Evolutionary conservation across 1,284 basidiomycete genomes (phyloP).

Genomic region (Naganishia liquefaciens): DNA sequence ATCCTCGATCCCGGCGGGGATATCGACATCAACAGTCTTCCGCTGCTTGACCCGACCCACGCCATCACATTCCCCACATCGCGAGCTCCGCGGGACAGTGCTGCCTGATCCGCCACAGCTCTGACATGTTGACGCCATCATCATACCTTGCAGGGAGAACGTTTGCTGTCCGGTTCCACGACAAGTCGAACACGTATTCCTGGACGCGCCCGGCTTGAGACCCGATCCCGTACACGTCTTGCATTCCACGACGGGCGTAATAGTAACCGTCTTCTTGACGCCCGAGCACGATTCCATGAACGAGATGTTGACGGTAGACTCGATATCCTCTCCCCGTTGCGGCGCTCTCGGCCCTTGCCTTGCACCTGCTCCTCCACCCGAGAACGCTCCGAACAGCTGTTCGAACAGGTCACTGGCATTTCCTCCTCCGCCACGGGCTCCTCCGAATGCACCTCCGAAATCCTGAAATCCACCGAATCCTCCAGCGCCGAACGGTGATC

Average conservation of each 20-base stretch:
- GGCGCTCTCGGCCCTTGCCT: slow-evolving; percentile 57
- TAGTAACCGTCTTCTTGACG: slow-evolving; percentile 71
- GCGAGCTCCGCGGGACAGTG: slow-evolving; percentile 72
- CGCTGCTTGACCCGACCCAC: slow-evolving; percentile 82
- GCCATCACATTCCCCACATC: slow-evolving; percentile 81
- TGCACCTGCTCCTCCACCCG: slow-evolving; percentile 45
- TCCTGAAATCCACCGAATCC: slow-evolving; percentile 69
- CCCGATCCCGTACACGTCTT: slow-evolving; percentile 81
- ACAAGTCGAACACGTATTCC: slow-evolving; percentile 77
- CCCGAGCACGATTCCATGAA: slow-evolving; percentile 96
- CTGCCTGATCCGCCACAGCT: slow-evolving; percentile 82
- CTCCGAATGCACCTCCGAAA: slow-evolving; percentile 68
- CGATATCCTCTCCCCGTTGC: slow-evolving; percentile 77
- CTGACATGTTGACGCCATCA: slow-evolving; percentile 91
- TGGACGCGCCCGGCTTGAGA: slow-evolving; percentile 81
- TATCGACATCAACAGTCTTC: slow-evolving; percentile 77
- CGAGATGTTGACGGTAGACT: slow-evolving; percentile 71
- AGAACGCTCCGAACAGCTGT: slow-evolving; percentile 74
- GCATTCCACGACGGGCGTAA: slow-evolving; percentile 83
- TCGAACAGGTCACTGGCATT: slow-evolving; percentile 75
- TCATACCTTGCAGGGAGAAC: slow-evolving; percentile 94
- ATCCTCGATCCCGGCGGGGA: slow-evolving; percentile 92
- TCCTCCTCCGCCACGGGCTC: slow-evolving; percentile 57
- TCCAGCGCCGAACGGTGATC: slow-evolving; percentile 60
- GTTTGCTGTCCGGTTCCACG: slow-evolving; percentile 84